Conservation (phyloP, 148 eudicot species). For the Cornus kousa region DNA sequence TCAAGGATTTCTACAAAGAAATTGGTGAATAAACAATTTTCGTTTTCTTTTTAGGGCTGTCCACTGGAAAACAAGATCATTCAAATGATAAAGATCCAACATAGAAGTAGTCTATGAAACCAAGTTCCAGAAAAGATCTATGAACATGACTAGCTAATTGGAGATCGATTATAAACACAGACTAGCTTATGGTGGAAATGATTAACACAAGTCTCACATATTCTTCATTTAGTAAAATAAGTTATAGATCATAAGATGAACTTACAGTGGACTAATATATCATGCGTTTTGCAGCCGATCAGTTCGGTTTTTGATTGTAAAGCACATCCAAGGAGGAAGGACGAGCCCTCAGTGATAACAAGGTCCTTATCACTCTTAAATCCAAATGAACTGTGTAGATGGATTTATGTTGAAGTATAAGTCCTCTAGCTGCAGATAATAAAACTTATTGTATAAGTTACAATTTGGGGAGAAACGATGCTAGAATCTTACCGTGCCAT, state of each 20-base stretch:
- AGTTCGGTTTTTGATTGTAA: background rate
- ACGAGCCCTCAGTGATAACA: background rate
- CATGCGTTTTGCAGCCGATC: conserved; percentile 6
- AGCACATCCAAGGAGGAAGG: background rate
- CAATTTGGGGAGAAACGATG: conserved; percentile 1
- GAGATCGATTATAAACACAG: background rate
- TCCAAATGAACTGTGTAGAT: conserved; percentile 7
- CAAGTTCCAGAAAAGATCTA: background rate
- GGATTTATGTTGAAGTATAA: conserved; percentile 1
- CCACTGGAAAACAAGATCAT: background rate
- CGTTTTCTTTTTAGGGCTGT: background rate
- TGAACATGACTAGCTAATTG: background rate
- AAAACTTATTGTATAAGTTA: conserved; percentile 1
- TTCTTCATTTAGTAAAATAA: background rate
- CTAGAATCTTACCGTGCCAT: conserved; percentile 29
- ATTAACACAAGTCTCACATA: background rate
- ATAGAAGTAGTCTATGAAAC: background rate
- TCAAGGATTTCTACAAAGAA: background rate
- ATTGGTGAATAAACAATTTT: background rate
- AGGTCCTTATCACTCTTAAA: conserved; percentile 11
- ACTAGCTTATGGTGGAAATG: background rate
- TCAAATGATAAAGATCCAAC: background rate
- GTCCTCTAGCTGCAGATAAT: background rate
- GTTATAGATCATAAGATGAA: background rate
- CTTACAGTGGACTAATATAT: conserved; percentile 10